phyloP scores from a whole-genome alignment of 2,329 filamentous ascomycete species.

The Hypoxylon sp. region DNA sequence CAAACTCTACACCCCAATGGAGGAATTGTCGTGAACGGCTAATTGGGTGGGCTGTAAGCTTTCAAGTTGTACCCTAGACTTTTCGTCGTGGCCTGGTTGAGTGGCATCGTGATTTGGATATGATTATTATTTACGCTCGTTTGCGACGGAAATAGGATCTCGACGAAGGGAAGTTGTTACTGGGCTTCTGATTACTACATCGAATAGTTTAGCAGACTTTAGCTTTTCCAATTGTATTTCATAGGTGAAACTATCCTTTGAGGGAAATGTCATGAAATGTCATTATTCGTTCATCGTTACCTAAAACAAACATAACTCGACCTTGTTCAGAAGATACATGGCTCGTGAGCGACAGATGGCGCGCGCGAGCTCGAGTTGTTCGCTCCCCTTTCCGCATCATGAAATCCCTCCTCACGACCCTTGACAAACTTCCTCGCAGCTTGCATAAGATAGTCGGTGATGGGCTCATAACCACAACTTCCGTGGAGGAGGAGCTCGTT shows the following conservation, averaged over 20 bases:
- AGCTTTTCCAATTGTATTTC: slow-evolving; percentile 1
- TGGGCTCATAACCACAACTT: slow-evolving; percentile 35
- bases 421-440: slow-evolving; percentile 29
- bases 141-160: not conserved
- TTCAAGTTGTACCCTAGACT: not conserved
- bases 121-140: slow-evolving; percentile 2
- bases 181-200: not conserved
- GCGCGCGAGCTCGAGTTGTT: not conserved
- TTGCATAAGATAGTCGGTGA: slow-evolving; percentile 34
- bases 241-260: slow-evolving; percentile 22
- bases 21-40: slow-evolving; percentile 63
- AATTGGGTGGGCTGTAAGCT: slow-evolving; percentile 21
- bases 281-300: slow-evolving; percentile 25
- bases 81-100: not conserved
- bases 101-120: not conserved
- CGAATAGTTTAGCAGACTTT: slow-evolving; percentile 16
- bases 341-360: slow-evolving; percentile 7
- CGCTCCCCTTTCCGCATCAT: not conserved
- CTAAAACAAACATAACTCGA: not conserved
- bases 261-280: slow-evolving; percentile 7
- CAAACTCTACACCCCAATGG: slow-evolving; percentile 69
- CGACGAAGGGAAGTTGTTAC: slow-evolving; percentile 4
- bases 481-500: slow-evolving; percentile 40
- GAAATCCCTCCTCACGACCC: slow-evolving; percentile 9
- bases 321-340: slow-evolving; percentile 9